These are phyloP conservation scores for Ulota crispa DNA, from an alignment of 225 moss, liverwort and hornwort species.

Conservation along the genomic window DNA sequence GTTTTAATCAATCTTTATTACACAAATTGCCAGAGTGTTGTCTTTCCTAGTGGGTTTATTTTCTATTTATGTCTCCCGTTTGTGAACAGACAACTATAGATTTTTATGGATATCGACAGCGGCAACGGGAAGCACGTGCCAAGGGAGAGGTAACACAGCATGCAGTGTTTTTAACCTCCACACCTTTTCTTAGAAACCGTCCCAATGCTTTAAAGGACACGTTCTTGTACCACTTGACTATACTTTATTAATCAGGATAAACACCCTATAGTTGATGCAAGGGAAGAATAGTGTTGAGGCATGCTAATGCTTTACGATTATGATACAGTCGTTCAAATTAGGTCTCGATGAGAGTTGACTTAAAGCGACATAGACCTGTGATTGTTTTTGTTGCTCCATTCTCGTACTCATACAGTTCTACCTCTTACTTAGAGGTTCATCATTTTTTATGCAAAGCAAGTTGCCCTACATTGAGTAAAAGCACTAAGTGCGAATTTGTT, in stretches of 20 bases:
- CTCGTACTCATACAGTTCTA: not conserved
- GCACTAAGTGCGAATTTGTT: not conserved
- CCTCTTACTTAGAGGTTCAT: not conserved
- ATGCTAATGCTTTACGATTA: not conserved
- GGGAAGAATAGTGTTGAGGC: not conserved
- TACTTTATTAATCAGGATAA: not conserved
- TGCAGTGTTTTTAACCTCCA: slow-evolving; percentile 9
- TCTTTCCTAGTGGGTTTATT: not conserved
- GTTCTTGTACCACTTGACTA: not conserved
- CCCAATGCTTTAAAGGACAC: not conserved
- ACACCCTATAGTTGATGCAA: not conserved
- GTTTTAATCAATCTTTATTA: slow-evolving; percentile 4
- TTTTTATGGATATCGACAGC: slow-evolving; percentile 76
- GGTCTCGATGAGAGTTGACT: not conserved
- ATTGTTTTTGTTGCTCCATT: not conserved
- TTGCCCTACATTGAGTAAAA: not conserved
- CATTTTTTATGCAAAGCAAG: not conserved
- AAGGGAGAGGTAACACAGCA: slow-evolving; percentile 57
- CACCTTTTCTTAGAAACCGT: slow-evolving; percentile 1
- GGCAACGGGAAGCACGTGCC: slow-evolving; percentile 56
- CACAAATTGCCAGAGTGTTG: not conserved
- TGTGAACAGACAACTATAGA: slow-evolving; percentile 79
- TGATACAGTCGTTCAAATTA: not conserved
- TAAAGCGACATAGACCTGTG: not conserved
- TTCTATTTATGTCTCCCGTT: not conserved